phyloP scores from a whole-genome alignment of 345 rosid species.

The Sonneratia caseolaris region DNA sequence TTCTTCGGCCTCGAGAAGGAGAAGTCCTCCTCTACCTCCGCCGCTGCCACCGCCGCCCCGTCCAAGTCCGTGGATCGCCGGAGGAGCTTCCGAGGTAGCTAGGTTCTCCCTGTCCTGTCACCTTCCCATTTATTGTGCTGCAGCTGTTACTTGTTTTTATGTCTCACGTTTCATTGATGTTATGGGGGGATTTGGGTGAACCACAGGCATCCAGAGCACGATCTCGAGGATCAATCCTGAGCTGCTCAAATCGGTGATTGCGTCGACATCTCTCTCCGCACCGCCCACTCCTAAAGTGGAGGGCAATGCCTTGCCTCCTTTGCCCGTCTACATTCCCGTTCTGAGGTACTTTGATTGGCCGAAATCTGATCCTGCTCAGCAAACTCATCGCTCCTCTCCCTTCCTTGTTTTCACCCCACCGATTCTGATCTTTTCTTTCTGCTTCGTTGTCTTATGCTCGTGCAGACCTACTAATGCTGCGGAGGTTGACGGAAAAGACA shows the following conservation, averaged over 20 bases:
- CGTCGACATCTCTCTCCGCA: constrained; percentile 35
- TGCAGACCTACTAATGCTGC: not conserved
- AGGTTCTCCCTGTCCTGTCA: too few species aligned
- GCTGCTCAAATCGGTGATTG: constrained; percentile 59
- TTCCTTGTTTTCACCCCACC: not conserved
- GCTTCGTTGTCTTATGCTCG: not conserved
- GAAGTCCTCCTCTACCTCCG: constrained; percentile 10
- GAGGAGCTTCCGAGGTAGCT: constrained; percentile 62
- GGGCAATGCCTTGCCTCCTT: constrained; percentile 16
- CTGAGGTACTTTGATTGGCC: constrained; percentile 23
- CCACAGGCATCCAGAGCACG: constrained; percentile 60
- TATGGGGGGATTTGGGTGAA: not conserved
- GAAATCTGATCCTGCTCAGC: not conserved
- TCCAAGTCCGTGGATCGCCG: constrained; percentile 48
- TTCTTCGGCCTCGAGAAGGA: constrained; percentile 54
- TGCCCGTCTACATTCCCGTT: constrained; percentile 28
- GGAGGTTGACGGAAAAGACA: constrained; percentile 9
- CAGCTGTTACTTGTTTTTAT: not conserved
- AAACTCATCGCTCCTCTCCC: not conserved
- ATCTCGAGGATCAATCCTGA: constrained; percentile 79
- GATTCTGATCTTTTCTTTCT: not conserved
- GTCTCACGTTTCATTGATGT: not conserved
- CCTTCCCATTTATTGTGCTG: too few species aligned
- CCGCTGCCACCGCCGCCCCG: constrained; percentile 2
- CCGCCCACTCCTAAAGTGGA: constrained; percentile 45